Percentiles rank a stretch among this genome's conserved stretches.
phyloP scores from a whole-genome alignment of 2,329 filamentous ascomycete genomes.

The Cladophialophora immunda region DNA sequence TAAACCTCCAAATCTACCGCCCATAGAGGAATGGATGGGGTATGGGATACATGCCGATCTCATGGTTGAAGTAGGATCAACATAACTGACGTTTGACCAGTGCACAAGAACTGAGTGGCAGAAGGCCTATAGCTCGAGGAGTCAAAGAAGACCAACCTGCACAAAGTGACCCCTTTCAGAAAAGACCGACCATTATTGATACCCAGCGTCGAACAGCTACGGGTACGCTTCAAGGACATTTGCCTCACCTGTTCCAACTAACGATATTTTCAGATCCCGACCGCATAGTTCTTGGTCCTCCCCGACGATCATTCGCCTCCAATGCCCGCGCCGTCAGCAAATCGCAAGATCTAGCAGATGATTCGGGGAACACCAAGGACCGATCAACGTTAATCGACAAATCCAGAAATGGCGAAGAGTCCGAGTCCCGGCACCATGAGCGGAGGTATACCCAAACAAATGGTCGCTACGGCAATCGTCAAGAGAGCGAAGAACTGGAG shows the following conservation, averaged over 20 bases:
- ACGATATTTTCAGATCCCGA: slow-evolving; percentile 62
- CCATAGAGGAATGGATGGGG: slow-evolving; percentile 97
- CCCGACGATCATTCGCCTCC: slow-evolving; percentile 81
- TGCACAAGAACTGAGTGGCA: slow-evolving; percentile 52
- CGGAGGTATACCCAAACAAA: slow-evolving; percentile 31
- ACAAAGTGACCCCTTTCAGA: slow-evolving; percentile 37
- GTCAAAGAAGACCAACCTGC: slow-evolving; percentile 34
- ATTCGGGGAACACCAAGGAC: slow-evolving; percentile 16
- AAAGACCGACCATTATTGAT: slow-evolving; percentile 53
- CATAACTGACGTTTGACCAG: slow-evolving; percentile 45
- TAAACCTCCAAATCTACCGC: slow-evolving; percentile 80
- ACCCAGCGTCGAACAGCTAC: slow-evolving; percentile 58
- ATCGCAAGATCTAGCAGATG: slow-evolving; percentile 32
- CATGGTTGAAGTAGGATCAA: slow-evolving; percentile 14
- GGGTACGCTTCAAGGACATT: slow-evolving; percentile 49
- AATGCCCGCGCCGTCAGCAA: slow-evolving; percentile 61
- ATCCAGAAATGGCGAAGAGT: slow-evolving; percentile 27
- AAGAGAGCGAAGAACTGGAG: slow-evolving; percentile 32
- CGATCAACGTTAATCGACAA: slow-evolving; percentile 27
- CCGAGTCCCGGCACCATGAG: slow-evolving; percentile 20
- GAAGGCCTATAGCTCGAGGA: slow-evolving; percentile 31
- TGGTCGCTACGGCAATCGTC: slow-evolving; percentile 29
- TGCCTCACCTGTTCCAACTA: slow-evolving; percentile 30
- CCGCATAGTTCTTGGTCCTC: slow-evolving; percentile 85
- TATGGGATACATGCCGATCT: slow-evolving; percentile 51